Conservation (phyloP, 345 rosid species). For the Citrus unshiu region DNA sequence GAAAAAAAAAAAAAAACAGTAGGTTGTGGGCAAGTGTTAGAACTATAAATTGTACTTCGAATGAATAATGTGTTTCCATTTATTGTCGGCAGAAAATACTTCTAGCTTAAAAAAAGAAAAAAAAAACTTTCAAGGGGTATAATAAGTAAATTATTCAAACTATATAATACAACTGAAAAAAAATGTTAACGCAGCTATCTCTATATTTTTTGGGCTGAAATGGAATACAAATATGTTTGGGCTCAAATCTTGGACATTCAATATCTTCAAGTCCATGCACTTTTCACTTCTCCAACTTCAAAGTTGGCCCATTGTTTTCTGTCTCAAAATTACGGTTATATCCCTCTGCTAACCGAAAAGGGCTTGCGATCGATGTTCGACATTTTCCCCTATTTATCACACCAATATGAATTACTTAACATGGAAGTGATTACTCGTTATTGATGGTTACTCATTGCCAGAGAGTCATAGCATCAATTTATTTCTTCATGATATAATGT, state of each 20-base stretch:
- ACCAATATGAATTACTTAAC: neutral
- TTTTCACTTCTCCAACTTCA: neutral
- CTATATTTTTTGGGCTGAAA: no score
- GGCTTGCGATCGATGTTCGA: neutral
- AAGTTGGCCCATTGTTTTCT: neutral
- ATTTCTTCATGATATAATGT: neutral
- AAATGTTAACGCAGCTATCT: no score
- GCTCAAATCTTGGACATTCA: neutral
- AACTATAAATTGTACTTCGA: no score
- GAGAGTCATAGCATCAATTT: neutral
- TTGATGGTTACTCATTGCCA: neutral
- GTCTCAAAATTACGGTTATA: neutral
- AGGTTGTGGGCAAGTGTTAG: no score
- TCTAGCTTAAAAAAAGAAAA: neutral
- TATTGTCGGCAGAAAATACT: no score
- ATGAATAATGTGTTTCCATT: no score
- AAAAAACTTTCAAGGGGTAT: neutral
- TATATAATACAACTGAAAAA: no score
- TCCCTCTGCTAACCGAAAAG: neutral
- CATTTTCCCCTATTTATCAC: neutral
- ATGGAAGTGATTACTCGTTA: neutral
- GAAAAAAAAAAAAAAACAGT: no score
- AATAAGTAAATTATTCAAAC: no score
- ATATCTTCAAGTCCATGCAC: neutral
- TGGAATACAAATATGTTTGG: neutral